Evolutionary conservation across 805 yeast species (phyloP).

Genomic region (Hanseniaspora pseudoguilliermondii): DNA sequence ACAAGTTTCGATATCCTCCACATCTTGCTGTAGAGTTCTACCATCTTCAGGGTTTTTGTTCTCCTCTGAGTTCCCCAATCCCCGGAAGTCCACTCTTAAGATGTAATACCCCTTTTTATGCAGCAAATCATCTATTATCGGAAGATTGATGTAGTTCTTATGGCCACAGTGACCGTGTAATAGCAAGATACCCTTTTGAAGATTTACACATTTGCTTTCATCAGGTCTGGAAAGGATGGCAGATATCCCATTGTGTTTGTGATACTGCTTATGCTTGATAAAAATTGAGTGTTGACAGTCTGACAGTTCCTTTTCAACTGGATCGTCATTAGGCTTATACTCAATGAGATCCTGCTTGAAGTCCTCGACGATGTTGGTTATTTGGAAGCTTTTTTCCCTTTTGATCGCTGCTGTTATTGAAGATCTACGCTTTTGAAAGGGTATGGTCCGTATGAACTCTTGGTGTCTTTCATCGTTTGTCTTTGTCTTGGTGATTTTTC

Average conservation of each 20-base stretch:
- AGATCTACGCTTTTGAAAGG: neutral
- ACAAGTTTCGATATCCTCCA: conserved; percentile 49
- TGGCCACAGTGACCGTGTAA: conserved; percentile 85
- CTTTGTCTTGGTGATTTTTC: neutral
- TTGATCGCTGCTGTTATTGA: neutral
- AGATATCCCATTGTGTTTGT: conserved; percentile 25
- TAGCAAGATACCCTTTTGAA: conserved; percentile 43
- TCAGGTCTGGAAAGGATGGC: conserved; percentile 29
- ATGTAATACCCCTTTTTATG: conserved; percentile 53
- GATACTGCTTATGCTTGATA: conserved; percentile 18
- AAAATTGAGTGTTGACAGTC: conserved; percentile 1
- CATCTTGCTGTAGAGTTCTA: conserved; percentile 49
- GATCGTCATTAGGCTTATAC: neutral
- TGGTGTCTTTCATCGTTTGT: conserved; percentile 3
- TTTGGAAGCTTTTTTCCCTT: neutral
- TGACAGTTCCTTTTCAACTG: neutral
- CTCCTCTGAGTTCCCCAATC: conserved; percentile 65
- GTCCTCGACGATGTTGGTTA: neutral
- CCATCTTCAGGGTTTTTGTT: conserved; percentile 30
- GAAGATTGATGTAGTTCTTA: conserved; percentile 64
- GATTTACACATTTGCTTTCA: conserved; percentile 18
- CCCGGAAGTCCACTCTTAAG: conserved; percentile 72
- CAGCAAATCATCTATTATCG: conserved; percentile 44
- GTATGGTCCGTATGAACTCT: neutral
- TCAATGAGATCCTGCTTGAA: neutral